Evolutionary conservation across 148 eudicot species (phyloP).

Genomic region (Simmondsia chinensis): DNA sequence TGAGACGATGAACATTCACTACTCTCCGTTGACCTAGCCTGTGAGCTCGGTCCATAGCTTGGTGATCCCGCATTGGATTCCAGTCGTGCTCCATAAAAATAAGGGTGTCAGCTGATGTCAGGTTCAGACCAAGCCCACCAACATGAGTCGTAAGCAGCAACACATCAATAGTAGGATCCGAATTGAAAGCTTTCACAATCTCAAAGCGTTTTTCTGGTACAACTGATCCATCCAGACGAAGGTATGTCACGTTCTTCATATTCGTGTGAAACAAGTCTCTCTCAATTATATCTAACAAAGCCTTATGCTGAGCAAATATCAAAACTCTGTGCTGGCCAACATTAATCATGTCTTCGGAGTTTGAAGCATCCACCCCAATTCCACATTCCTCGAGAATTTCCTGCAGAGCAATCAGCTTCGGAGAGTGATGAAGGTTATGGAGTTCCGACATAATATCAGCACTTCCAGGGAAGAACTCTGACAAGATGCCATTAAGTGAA

Average conservation of each 20-base stretch:
- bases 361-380: conserved; percentile 69
- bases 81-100: conserved; percentile 99
- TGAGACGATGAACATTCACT: conserved; percentile 92
- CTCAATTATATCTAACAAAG: conserved; percentile 82
- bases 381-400: conserved; percentile 99
- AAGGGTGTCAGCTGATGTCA: conserved; percentile 98
- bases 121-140: conserved; percentile 75
- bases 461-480: conserved; percentile 46
- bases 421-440: conserved; percentile 87
- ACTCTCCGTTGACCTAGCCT: conserved; percentile 96
- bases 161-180: conserved; percentile 97
- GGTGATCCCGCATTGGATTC: conserved; percentile 99
- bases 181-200: conserved; percentile 91
- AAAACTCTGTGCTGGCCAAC: conserved; percentile 96
- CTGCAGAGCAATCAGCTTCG: conserved; percentile 92
- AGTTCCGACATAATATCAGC: conserved; percentile 64
- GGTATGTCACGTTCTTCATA: conserved; percentile 89
- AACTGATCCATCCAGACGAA: conserved; percentile 96
- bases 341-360: conserved; percentile 57
- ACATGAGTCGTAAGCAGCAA: conserved; percentile 94
- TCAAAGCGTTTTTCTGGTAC: conserved; percentile 86
- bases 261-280: conserved; percentile 76
- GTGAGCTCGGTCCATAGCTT: conserved; percentile 99
- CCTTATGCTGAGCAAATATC: conserved; percentile 99
- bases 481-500: conserved; percentile 38